phyloP scores from a whole-genome alignment of 116 monocot genomes.

The Iris pallida region DNA sequence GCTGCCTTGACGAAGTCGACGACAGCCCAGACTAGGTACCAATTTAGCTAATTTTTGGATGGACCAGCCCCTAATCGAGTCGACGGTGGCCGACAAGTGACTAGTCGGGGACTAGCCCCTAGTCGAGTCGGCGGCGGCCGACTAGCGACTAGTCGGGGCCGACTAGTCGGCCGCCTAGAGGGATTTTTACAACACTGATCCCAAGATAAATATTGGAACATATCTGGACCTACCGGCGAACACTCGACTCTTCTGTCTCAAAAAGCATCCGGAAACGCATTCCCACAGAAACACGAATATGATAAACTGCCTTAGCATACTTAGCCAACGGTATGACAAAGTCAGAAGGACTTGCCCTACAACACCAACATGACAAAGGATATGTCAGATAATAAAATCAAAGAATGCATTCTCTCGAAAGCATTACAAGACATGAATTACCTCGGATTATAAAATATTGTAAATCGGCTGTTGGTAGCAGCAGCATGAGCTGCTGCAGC shows the following conservation, averaged over 20 bases:
- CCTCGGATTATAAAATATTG: constrained; percentile 9
- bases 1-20: too few species aligned
- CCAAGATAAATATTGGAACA: not conserved
- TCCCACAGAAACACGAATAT: constrained; percentile 41
- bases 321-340: constrained; percentile 41
- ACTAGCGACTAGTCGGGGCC: too few species aligned
- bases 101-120: too few species aligned
- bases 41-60: too few species aligned
- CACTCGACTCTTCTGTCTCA: constrained; percentile 43
- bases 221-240: constrained; percentile 20
- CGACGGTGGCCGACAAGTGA: too few species aligned
- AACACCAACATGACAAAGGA: not conserved
- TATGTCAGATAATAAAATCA: not conserved
- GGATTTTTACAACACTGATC: too few species aligned
- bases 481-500: constrained; percentile 7
- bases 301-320: constrained; percentile 40
- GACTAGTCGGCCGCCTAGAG: too few species aligned
- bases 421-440: not conserved
- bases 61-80: too few species aligned
- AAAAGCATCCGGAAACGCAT: constrained; percentile 47
- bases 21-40: too few species aligned
- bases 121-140: too few species aligned
- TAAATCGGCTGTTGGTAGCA: not conserved
- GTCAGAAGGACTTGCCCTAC: constrained; percentile 37
- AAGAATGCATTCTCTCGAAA: not conserved